Evolutionary conservation across 257 asterid species (phyloP), one percentile per base, ranked within the genome.

Genomic region (Mentha longifolia): DNA sequence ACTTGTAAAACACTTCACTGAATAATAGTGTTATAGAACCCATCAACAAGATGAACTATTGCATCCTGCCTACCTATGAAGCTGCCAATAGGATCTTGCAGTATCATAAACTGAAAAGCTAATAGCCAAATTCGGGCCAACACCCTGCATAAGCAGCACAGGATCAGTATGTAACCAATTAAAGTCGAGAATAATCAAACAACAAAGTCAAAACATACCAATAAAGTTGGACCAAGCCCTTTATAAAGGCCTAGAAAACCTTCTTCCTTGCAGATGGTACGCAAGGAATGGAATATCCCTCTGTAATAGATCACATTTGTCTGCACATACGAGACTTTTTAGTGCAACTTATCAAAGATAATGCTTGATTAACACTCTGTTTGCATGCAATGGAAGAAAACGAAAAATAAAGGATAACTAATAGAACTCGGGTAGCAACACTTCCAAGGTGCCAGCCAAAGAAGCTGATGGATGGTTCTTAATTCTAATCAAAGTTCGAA

Each of bases 21-120:
- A 15, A 61, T 58, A 17, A 63, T 13, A 62, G 52, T 35, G 35
- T 73, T 64, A 39, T 12, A 39, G 75, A 65, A 66, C 19, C 58
- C 78, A 60, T 50, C 56, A 68, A 42, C 28, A 60, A 42, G 67
- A 20, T 50, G 65, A 71, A 66, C 7, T 57, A 59, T 68, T 22
- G 45, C 47, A 43, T 22, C 66, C 79, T 72, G 30, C 66, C 79
- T 70, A 91, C 97, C 96, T 89, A 43, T 76, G 84, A 47, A 73
- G 65, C 76, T 77, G 86, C 97, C 97, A 89, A 71, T 84, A 81
- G 41, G 87, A 78, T 77, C 87, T 83, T 74, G 79, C 84, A 20
- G 89, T 91, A 71, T 91, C 97, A 61, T 91, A 89, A 67, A 89
- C 95, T 35, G 97, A 84, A 74, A 91, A 91, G 84, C 92, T 89